Base-by-base conservation (phyloP, 2,329 filamentous ascomycete genomes). In the Calonectria hawksworthii region DNA sequence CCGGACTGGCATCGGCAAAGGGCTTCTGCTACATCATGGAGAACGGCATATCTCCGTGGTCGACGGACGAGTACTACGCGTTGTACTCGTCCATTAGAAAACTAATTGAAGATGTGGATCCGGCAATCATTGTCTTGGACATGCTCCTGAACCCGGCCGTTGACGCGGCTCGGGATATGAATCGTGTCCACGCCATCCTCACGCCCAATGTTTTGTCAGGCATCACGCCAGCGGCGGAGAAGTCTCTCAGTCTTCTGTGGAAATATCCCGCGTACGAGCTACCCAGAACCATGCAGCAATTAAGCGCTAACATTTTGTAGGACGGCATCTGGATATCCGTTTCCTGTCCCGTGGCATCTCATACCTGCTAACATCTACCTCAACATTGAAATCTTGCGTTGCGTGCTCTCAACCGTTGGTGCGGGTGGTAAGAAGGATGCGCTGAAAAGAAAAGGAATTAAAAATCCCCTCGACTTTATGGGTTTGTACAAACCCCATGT, bases 151-250 rank as follows among this genome's bases (percentile, higher is more conserved):
- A 76, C 3, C 82, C 82, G 0, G 82, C 75, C 8, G 72, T 81
- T 14, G 79, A 83, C 41, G 78, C 77, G 2, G 73, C 76, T 2
- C 72, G 75, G 21, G 74, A 80, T n/a, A 66, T 73, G n/a, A 75
- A 78, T 44, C 70, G 81, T 47, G 83, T 21, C 75, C 87, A 76
- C 83, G 86, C 74, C 3, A 74, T 88, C 1, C 76, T 89, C 23
- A 85, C 85, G 41, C 88, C 88, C 6, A 89, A 88, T 50, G 83
- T 86, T 52, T 67, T 86, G 80, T 76, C 87, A 74, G 83, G 89
- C 79, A 78, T 87, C 72, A 44, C 78, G 18, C 81, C 51, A 10
- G 66, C 36, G 23, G 28, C 56, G 82, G 32, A 74, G 84, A 36
- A 88, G 4, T 90, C 72, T 85, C 86, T 3, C 78, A 84, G 68